Base-by-base conservation (phyloP, 2,329 filamentous ascomycete genomes). In the Elsinoe fawcettii region DNA sequence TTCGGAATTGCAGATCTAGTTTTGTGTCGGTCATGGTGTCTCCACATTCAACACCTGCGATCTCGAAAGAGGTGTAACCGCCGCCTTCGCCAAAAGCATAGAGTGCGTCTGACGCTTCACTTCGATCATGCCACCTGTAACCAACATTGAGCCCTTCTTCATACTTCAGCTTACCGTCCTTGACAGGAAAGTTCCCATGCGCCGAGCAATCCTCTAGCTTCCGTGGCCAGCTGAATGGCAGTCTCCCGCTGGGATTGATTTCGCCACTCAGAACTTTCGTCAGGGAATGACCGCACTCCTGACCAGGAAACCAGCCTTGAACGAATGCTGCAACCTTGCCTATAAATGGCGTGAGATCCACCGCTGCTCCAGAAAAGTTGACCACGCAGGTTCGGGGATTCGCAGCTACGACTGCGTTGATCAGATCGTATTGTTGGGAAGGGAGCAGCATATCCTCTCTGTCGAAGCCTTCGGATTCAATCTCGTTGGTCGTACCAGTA, bases 51-150 rank as follows among this genome's bases (percentile, higher is more conserved):
- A 37, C 49, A 9, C 22, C 49, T 6, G 4, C 8, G 16, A 36
- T 58, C 6, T 79, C 72, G 67, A 90, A 93, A 1, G 72, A 79
- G 0, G 88, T 89, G 72, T 92, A 95, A 51, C 84, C 87, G 3
- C 95, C 77, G 0, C 90, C 90, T 59, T 84, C 90, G 0, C 90
- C 90, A 64, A 95, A 95, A 43, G 88, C 85, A 66, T 84, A 95
- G 1, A 86, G 84, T 0, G 89, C 89, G 5, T 76, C 76, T 58
- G 90, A 83, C 49, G 76, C 75, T 53, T 84, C 70, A 66, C 85
- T 86, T 73, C 95, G 89, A 62, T 95, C 90, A 69, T 89, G 80
- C 25, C 25, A 51, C 6, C 89, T 83, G 72, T 95, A 95, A 72
- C 95, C 90, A 62, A 93, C 84, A 66, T 89, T 89, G 0, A 95